Percentiles rank a stretch among this genome's conserved stretches.
phyloP scores from a whole-genome alignment of 169 alveolate species.

The Babesia ovata region DNA sequence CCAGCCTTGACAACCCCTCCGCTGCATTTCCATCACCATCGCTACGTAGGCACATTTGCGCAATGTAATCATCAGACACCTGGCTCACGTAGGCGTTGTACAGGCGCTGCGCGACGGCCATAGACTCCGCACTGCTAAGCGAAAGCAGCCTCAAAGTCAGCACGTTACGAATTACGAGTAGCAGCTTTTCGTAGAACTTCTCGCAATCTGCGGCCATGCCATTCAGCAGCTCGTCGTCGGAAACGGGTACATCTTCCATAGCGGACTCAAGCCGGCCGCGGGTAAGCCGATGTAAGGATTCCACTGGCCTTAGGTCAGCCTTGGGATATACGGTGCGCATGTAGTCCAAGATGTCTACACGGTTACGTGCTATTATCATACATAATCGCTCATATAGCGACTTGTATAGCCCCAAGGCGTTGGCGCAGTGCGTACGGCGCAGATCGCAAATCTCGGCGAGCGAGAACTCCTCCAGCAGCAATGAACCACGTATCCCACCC shows the following conservation, averaged over 20 bases:
- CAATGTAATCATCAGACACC: conserved; percentile 45
- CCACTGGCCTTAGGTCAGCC: neutral
- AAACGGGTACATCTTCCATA: neutral
- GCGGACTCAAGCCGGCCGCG: neutral
- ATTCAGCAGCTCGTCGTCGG: conserved; percentile 31
- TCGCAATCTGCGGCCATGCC: conserved; percentile 27
- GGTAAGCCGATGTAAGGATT: conserved; percentile 10
- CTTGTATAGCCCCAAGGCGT: conserved; percentile 45
- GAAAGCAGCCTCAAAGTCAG: conserved; percentile 49
- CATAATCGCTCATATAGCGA: conserved; percentile 44
- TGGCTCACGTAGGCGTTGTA: conserved; percentile 66
- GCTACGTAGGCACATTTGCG: conserved; percentile 7
- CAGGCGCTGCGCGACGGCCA: conserved; percentile 51
- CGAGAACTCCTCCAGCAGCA: conserved; percentile 55
- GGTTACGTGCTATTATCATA: conserved; percentile 1
- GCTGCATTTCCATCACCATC: neutral
- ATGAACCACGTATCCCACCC: conserved; percentile 16
- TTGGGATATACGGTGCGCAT: conserved; percentile 21
- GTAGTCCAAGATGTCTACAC: conserved; percentile 14
- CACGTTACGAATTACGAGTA: conserved; percentile 39
- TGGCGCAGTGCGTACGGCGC: conserved; percentile 19
- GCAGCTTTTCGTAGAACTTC: conserved; percentile 24
- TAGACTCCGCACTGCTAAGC: conserved; percentile 30
- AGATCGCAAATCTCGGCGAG: conserved; percentile 26
- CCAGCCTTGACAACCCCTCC: neutral